These are phyloP conservation scores for Umbellularia californica DNA, from an alignment of 164 flowering plant species.

Conservation along the genomic window DNA sequence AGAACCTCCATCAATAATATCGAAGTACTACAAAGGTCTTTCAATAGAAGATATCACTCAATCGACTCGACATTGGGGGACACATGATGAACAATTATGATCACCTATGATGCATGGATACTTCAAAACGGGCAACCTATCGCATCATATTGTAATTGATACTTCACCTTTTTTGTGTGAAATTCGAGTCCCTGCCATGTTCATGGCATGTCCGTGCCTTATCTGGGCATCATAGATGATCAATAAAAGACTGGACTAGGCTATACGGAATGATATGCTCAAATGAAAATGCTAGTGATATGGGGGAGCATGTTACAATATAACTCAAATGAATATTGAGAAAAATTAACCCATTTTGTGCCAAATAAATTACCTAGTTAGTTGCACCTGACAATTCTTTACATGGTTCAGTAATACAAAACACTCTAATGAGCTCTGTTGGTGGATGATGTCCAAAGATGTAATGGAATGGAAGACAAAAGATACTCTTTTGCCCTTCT, in stretches of 20 bases:
- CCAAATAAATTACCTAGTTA: background rate
- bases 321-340: background rate
- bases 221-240: no score
- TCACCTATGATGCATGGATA: no score
- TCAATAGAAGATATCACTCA: background rate
- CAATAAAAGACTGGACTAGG: background rate
- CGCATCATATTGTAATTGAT: no score
- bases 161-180: no score
- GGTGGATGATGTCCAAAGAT: background rate
- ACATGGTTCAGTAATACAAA: background rate
- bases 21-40: background rate
- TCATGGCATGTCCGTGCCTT: no score
- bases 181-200: no score
- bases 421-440: background rate
- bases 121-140: no score
- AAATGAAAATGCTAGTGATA: background rate
- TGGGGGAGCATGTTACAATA: background rate
- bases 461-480: background rate
- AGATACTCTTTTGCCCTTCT: no score
- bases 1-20: background rate
- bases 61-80: background rate
- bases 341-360: background rate
- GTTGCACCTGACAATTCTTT: background rate
- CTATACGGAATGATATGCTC: background rate
- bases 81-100: background rate